Evolutionary conservation across 306 rosid genomes (phyloP), one percentile per base, ranked within the genome.

Genomic region (Ormosia semicastrata): DNA sequence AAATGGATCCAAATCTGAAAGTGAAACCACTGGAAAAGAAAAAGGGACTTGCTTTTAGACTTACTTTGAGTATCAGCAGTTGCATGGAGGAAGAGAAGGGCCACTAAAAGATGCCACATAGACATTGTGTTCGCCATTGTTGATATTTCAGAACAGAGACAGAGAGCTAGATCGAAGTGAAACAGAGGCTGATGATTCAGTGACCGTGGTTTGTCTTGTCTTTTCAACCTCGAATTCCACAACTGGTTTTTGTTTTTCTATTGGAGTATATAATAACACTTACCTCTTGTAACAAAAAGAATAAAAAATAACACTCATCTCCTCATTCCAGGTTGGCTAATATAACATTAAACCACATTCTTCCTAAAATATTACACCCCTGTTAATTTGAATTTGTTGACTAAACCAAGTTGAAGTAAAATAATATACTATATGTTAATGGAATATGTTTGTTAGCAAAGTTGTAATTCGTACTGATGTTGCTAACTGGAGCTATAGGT

Each of bases 121-220:
- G 14, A 24, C 24, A 24, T 24, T 24, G 24, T 24, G 32, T 11
- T 83, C 80, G 73, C 86, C 95, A 86, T 89, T 81, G 81, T 49
- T 17, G 47, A 52, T 69, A 58, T 62, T 67, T 10, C n/a, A 32
- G 24, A n/a, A 4, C 49, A 58, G 68, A 39, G 50, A 82, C 74
- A 68, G 36, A 10, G 72, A 58, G 7, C 2, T 30, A 8, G 57
- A 44, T 41, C 43, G 29, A 15, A 37, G 33, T 10, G 29, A 41
- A 56, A 43, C n/a, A 73, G 78, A 34, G 2, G 43, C 2, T 29
- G 37, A 5, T 3, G 63, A 50, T 84, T 9, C 4, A 34, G 83
- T 33, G 85, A 4, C 4, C n/a, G 81, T 33, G 47, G 76, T 13
- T 5, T 3, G 81, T 79, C 87, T n/a, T 24, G 24, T 24, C 24